Conservation (phyloP, 2,329 filamentous ascomycete species). For the Ophiocordyceps australis region DNA sequence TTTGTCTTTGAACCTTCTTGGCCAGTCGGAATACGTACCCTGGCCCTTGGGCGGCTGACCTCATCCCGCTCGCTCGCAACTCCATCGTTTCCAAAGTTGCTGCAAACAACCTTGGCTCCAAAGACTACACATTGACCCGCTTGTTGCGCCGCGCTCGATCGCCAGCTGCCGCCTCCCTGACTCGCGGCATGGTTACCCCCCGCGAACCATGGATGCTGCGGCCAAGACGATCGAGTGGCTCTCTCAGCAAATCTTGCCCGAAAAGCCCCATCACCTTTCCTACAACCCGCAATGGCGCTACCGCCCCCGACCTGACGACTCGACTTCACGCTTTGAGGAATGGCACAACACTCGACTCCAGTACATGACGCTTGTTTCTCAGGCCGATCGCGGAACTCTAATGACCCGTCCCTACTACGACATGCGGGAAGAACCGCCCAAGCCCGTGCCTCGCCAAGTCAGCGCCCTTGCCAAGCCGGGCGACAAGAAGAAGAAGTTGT, state of each 20-base stretch:
- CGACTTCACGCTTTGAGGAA: conserved; percentile 23
- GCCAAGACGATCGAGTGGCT: conserved; percentile 35
- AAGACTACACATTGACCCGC: too few relatives aligned
- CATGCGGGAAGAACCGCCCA: conserved; percentile 31
- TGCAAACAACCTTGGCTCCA: too few relatives aligned
- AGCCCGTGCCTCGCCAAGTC: conserved; percentile 17
- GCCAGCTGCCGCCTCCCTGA: conserved; percentile 7
- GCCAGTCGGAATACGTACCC: too few relatives aligned
- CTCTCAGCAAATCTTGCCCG: conserved; percentile 31
- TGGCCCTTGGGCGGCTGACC: too few relatives aligned
- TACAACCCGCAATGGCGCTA: conserved; percentile 28
- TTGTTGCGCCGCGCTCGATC: conserved; percentile 3
- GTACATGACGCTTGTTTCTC: conserved; percentile 37
- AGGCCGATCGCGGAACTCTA: conserved; percentile 38
- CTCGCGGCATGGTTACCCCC: conserved; percentile 17
- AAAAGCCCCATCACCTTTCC: conserved; percentile 33
- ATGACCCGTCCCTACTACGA: conserved; percentile 38
- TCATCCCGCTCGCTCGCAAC: background rate
- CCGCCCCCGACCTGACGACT: conserved; percentile 21
- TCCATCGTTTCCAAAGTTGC: too few relatives aligned
- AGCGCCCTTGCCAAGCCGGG: conserved; percentile 20
- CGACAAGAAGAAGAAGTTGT: conserved; percentile 36
- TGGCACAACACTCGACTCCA: conserved; percentile 31
- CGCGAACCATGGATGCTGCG: conserved; percentile 38
- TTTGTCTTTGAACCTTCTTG: too few relatives aligned